Conservation (phyloP, 1,139 yeast species). For the Sugiyamaella xylanicola region DNA sequence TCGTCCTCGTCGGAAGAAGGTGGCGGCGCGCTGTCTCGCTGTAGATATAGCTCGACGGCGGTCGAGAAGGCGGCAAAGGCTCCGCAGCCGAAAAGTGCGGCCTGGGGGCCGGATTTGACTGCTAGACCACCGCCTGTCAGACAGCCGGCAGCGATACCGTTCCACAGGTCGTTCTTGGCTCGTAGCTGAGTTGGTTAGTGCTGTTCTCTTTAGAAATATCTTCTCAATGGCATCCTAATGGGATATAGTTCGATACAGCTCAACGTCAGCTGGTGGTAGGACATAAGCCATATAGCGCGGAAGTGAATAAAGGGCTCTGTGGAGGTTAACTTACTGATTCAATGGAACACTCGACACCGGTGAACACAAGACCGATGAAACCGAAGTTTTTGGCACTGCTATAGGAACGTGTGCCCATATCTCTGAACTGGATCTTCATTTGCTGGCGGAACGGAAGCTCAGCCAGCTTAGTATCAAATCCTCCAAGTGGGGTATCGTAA, state of each 20-base stretch:
- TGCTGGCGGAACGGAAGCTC: slow-evolving; percentile 92
- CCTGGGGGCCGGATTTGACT: slow-evolving; percentile 89
- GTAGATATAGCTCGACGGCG: slow-evolving; percentile 85
- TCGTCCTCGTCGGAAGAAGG: slow-evolving; percentile 90
- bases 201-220: too few species aligned
- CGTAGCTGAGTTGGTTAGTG: slow-evolving; percentile 46
- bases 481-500: slow-evolving; percentile 76
- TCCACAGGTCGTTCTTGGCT: slow-evolving; percentile 90
- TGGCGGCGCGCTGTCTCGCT: slow-evolving; percentile 83
- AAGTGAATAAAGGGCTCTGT: slow-evolving; percentile 9
- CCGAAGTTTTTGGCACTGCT: slow-evolving; percentile 94
- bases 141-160: slow-evolving; percentile 93
- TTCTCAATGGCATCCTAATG: too few species aligned
- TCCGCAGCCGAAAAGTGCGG: slow-evolving; percentile 89
- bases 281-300: too few species aligned
- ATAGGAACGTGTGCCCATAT: slow-evolving; percentile 87
- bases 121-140: slow-evolving; percentile 91
- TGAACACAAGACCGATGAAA: slow-evolving; percentile 86
- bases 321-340: slow-evolving; percentile 48
- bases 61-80: slow-evolving; percentile 97
- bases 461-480: slow-evolving; percentile 54
- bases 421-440: slow-evolving; percentile 85
- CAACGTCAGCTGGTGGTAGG: too few species aligned
- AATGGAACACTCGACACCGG: slow-evolving; percentile 92
- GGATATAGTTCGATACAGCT: too few species aligned